Conservation (phyloP, 768 basidiomycete species). For the Boletus sensibilis region DNA sequence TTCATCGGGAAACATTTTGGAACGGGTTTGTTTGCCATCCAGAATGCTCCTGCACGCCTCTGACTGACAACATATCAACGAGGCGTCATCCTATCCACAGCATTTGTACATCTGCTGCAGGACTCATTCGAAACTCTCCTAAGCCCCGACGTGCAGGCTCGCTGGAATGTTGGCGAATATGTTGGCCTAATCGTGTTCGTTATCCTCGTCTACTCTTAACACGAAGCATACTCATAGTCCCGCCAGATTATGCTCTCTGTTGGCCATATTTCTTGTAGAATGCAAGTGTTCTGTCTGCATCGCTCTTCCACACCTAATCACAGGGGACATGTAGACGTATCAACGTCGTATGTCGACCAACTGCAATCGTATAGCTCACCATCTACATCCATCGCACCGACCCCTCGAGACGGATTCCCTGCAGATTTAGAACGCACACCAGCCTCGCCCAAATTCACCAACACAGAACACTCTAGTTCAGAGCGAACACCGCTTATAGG, state of each 20-base stretch:
- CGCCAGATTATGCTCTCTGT: conserved; percentile 56
- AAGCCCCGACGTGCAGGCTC: conserved; percentile 42
- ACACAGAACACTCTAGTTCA: conserved; percentile 1
- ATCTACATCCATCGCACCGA: conserved; percentile 39
- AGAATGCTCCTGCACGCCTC: no score
- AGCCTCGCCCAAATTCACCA: conserved; percentile 2
- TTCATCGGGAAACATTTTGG: conserved; percentile 90
- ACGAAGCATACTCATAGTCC: conserved; percentile 1
- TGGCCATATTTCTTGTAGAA: conserved; percentile 77
- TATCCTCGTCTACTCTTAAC: background rate
- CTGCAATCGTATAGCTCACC: conserved; percentile 64
- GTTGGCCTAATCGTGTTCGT: conserved; percentile 75
- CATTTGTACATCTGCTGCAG: conserved; percentile 78
- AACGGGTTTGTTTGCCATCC: conserved; percentile 46
- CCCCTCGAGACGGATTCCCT: conserved; percentile 24
- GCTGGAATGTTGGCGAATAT: conserved; percentile 54
- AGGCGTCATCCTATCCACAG: conserved; percentile 82
- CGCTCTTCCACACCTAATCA: background rate
- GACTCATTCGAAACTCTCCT: conserved; percentile 68
- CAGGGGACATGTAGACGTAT: conserved; percentile 50
- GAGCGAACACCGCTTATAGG: conserved; percentile 24
- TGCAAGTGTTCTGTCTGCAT: conserved; percentile 46
- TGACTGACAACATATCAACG: background rate
- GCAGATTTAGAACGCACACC: conserved; percentile 2
- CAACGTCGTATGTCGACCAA: conserved; percentile 71